These are phyloP conservation scores for Geotrichum europaeum DNA, from an alignment of 1,139 yeast species.

Conservation along the genomic window DNA sequence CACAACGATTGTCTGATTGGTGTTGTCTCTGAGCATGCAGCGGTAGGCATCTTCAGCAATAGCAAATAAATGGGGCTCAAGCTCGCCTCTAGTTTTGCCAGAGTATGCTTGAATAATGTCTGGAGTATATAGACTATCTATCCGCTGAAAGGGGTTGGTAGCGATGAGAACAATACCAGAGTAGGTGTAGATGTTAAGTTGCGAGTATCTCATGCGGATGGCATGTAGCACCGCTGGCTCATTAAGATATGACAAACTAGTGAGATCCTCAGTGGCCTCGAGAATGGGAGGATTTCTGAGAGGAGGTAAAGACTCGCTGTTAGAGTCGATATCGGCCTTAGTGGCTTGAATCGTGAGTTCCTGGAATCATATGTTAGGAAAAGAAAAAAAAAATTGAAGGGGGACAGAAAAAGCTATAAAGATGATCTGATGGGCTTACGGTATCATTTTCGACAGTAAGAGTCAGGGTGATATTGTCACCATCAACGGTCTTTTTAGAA, in stretches of 20 bases:
- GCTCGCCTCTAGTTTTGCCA: constrained; percentile 85
- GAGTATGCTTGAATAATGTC: constrained; percentile 93
- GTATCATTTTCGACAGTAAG: constrained; percentile 56
- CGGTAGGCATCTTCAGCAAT: constrained; percentile 96
- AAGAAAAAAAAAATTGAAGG: neutral
- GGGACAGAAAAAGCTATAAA: neutral
- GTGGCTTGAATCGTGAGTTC: constrained; percentile 28
- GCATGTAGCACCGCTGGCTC: constrained; percentile 95
- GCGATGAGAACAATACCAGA: constrained; percentile 97
- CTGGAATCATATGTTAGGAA: constrained; percentile 15
- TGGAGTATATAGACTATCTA: constrained; percentile 83
- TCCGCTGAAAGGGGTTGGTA: constrained; percentile 88
- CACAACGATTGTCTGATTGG: constrained; percentile 93
- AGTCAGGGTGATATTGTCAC: constrained; percentile 48
- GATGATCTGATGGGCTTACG: constrained; percentile 21
- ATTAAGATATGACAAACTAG: constrained; percentile 83
- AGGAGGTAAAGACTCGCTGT: constrained; percentile 47
- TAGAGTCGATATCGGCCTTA: constrained; percentile 44
- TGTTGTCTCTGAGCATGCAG: constrained; percentile 78
- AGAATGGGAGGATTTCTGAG: constrained; percentile 89
- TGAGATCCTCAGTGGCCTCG: constrained; percentile 92
- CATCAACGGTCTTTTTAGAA: constrained; percentile 45
- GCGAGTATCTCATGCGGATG: constrained; percentile 80
- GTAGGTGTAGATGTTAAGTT: constrained; percentile 86
- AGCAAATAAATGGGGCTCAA: constrained; percentile 95